Base-by-base conservation (phyloP, 1,284 basidiomycete genomes). In the Trichosporon asahii region DNA sequence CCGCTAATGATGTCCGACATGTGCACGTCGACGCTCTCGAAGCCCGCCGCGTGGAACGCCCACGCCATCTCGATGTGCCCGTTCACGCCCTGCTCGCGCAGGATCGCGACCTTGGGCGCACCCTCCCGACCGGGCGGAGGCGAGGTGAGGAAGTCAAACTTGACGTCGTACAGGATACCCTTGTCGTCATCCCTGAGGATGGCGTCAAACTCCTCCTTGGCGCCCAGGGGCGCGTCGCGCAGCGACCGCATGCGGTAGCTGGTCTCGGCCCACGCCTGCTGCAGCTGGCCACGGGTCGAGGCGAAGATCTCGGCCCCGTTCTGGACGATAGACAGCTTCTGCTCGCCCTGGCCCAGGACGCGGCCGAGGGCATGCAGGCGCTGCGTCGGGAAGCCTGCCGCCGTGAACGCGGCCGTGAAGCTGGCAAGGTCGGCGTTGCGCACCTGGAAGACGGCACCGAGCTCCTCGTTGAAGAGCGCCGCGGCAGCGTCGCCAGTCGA, bases 1-100 rank as follows among this genome's bases (percentile, higher is more conserved):
- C 93, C 93, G 40, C 86, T 86, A 76, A 99, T 89, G 80, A 99
- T 89, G 82, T 99, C 96, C 21, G 94, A 93, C 96, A 98, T 99
- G 85, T 99, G 96, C 3, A 99, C 93, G 79, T 99, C 97, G 70
- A 98, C 86, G 4, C 95, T 90, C 72, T 93, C 90, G 82, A 99
- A 99, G 7, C 97, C 97, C 18, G 95, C 95, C 0, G 88, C 90
- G 31, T 90, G 87, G 85, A 99, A 99, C 14, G 95, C 89, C 93
- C 94, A 99, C 0, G 93, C 97, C 96, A 99, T 98, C 86, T 99
- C 96, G 64, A 94, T 87, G 71, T 99, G 95, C 0, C 97, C 96
- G 81, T 99, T 99, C 74, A 99, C 95, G 76, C 96, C 97, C 83
- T 99, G 96, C 82, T 99, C 96, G 67, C 97, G 91, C 53, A 99